Percentiles rank a stretch among this genome's conserved stretches.
Conservation (phyloP, 768 basidiomycete genomes). For the Wakefieldia striispora region DNA sequence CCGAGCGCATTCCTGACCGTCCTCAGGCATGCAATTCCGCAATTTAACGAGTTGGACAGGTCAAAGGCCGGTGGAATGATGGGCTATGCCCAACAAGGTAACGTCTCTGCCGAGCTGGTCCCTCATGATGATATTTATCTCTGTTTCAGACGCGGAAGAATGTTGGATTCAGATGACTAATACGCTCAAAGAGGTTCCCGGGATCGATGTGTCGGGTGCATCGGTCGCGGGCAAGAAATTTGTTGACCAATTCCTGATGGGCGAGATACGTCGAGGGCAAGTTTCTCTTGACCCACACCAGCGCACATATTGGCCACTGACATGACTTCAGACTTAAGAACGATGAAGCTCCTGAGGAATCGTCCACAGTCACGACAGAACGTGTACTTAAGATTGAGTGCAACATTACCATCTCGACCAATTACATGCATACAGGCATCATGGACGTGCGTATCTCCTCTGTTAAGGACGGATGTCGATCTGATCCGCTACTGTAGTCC, state of each 20-base stretch:
- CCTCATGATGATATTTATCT: not conserved
- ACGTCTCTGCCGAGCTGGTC: not conserved
- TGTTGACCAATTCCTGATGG: slow-evolving; percentile 79
- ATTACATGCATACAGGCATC: slow-evolving; percentile 87
- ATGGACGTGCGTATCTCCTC: slow-evolving; percentile 53
- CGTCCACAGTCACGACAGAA: slow-evolving; percentile 59
- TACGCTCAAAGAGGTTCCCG: slow-evolving; percentile 68
- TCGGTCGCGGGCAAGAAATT: slow-evolving; percentile 50
- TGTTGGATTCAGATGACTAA: slow-evolving; percentile 78
- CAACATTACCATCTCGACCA: slow-evolving; percentile 84
- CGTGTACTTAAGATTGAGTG: slow-evolving; percentile 87
- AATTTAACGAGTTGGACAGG: slow-evolving; percentile 77
- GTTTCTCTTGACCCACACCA: not conserved
- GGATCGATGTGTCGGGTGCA: slow-evolving; percentile 31
- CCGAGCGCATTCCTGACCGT: slow-evolving; percentile 67
- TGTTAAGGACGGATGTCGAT: slow-evolving; percentile 4
- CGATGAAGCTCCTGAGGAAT: slow-evolving; percentile 81
- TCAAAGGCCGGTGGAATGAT: slow-evolving; percentile 38
- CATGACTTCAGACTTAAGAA: slow-evolving; percentile 59
- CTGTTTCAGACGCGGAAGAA: slow-evolving; percentile 82
- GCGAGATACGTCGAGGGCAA: slow-evolving; percentile 72
- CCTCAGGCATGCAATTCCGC: slow-evolving; percentile 78
- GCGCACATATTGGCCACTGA: slow-evolving; percentile 22
- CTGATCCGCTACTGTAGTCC: slow-evolving; percentile 46
- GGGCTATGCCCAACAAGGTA: slow-evolving; percentile 81